A percentile compares a stretch with the other conserved stretches of the same genome.
These are phyloP conservation scores for Sophora flavescens DNA, from an alignment of 306 rosid genomes.

Conservation along the genomic window DNA sequence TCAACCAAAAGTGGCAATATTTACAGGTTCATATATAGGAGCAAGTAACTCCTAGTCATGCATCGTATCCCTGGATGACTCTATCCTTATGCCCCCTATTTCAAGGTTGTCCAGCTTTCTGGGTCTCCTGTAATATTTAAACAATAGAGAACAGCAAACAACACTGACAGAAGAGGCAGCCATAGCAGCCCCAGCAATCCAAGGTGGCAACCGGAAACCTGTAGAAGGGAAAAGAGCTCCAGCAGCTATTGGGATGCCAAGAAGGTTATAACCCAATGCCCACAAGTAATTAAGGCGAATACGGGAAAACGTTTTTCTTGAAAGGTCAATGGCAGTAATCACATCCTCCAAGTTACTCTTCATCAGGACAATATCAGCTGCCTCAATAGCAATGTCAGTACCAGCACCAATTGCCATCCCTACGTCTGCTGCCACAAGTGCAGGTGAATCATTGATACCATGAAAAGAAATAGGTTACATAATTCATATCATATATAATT, in stretches of 20 bases:
- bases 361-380: conserved; percentile 93
- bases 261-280: conserved; percentile 90
- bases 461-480: conserved; percentile 30
- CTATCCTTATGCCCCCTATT: conserved; percentile 57
- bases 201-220: conserved; percentile 80
- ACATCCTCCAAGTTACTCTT: conserved; percentile 95
- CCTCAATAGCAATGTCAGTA: conserved; percentile 94
- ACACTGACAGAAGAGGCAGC: conserved; percentile 96
- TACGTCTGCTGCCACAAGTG: conserved; percentile 86
- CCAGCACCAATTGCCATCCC: conserved; percentile 98
- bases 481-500: not conserved
- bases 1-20: not conserved
- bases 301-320: conserved; percentile 73
- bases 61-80: conserved; percentile 31
- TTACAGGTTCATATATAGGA: not conserved
- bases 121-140: conserved; percentile 83
- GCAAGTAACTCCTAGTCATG: not conserved
- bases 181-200: conserved; percentile 99
- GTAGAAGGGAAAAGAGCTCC: conserved; percentile 82
- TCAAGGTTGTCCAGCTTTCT: conserved; percentile 68
- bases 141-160: conserved; percentile 84
- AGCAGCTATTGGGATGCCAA: conserved; percentile 87
- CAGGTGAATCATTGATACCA: conserved; percentile 93
- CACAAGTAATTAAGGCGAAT: conserved; percentile 85
- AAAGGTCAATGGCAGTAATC: conserved; percentile 85